Base-by-base conservation (phyloP, 192 early-diverging fungal species). In the Coemansia sp. region DNA sequence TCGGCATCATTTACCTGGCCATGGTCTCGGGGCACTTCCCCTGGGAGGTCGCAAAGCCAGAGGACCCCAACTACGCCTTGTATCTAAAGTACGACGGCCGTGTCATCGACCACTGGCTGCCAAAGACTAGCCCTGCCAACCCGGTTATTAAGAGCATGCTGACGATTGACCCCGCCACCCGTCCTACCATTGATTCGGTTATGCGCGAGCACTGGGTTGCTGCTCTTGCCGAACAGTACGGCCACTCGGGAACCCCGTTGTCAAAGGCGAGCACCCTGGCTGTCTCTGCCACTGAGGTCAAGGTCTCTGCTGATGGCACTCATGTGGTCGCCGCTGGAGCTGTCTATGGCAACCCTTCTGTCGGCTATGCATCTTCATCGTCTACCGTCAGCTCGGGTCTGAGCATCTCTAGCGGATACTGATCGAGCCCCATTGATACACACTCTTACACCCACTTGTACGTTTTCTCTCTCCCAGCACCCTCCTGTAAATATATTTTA, bases 1-100 rank as follows among this genome's bases (percentile, higher is more conserved):
- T 89, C 36, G 95, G 91, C 50, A 91, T 96, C 57, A 93, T 96
- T 50, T 93, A 88, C 70, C 76, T 90, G 50, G 88, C 90, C 26
- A 87, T 91, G 86, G 75, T 84, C 9, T 84, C 86, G 33, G 86
- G 87, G 24, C 83, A 88, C 56, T 90, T 91, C 66, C 88, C 88
- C 18, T 93, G 90, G 89, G 73, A 86, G 59, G 64, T 85, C 0
- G 83, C 89, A 50, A 84, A 80, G 58, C 5, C 66, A 4, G 62
- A 83, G 9, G 90, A 92, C 67, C 76, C 76, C 48, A 90, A 88
- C 75, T 90, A 87, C 67, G 67, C 82, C 76, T 86, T 88, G 63
- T 84, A 82, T 46, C 75, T 82, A 26, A 65, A 73, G 61, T 79
- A 78, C 76, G 59, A 66, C 39, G 78, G 76, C 39, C 65, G 70